Percentiles rank a stretch among this genome's conserved stretches.
Conservation (phyloP, 495 filamentous ascomycete genomes). For the Penicillium chermesinum region DNA sequence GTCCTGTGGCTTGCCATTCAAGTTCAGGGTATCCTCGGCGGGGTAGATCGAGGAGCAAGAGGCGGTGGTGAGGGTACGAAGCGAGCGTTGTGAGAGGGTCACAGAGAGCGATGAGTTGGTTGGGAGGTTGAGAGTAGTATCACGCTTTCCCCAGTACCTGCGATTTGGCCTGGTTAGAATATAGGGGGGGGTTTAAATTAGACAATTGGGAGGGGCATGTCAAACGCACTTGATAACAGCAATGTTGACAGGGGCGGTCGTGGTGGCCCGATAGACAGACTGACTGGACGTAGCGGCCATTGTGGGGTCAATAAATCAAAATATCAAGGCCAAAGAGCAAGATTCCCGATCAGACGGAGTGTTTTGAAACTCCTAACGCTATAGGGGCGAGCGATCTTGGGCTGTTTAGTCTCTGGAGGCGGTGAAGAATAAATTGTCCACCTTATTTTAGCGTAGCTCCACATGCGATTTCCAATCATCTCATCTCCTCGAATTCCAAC, state of each 20-base stretch:
- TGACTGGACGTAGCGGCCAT: conserved; percentile 44
- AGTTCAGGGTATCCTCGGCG: conserved; percentile 64
- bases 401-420: conserved; percentile 14
- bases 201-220: conserved; percentile 14
- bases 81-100: conserved; percentile 88
- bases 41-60: conserved; percentile 78
- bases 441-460: conserved; percentile 14
- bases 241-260: conserved; percentile 97
- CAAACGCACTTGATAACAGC: conserved; percentile 86
- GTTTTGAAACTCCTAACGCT: conserved; percentile 2
- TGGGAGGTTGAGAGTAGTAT: conserved; percentile 86
- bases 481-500: conserved; percentile 2
- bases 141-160: conserved; percentile 98
- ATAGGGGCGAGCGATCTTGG: conserved; percentile 3
- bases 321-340: not conserved
- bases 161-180: conserved; percentile 19
- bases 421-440: conserved; percentile 32
- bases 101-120: conserved; percentile 97
- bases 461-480: conserved; percentile 9
- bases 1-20: conserved; percentile 80
- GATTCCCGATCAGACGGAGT: not conserved
- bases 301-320: conserved; percentile 10
- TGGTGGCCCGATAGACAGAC: conserved; percentile 79
- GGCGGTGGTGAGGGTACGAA: conserved; percentile 93
- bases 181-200: conserved; percentile 5